A percentile compares a stretch with the other conserved stretches of the same genome.
Evolutionary conservation across 768 basidiomycete genomes (phyloP).

Genomic region (Porphyrellus cyaneotinctus): DNA sequence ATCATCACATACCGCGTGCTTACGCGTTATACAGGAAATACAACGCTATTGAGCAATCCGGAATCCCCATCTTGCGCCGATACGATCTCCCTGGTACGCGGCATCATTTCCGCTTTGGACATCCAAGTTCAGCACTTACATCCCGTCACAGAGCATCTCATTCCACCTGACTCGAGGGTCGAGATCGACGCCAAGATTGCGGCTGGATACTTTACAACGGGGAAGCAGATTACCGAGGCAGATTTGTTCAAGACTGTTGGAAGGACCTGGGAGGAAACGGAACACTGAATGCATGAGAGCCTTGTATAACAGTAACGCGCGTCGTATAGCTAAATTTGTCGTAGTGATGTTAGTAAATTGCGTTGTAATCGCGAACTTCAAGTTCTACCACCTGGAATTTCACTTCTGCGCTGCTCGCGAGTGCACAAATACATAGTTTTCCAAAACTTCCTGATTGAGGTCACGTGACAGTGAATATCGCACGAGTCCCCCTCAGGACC

Average conservation of each 20-base stretch:
- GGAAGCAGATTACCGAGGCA: constrained; percentile 69
- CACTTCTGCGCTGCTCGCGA: too few relatives aligned
- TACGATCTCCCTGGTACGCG: constrained; percentile 81
- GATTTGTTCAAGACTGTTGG: constrained; percentile 86
- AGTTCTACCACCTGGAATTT: too few relatives aligned
- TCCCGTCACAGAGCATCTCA: constrained; percentile 59
- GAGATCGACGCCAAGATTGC: constrained; percentile 98
- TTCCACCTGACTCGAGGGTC: constrained; percentile 85
- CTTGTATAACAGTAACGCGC: not conserved
- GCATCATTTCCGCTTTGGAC: too few relatives aligned
- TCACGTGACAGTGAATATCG: too few relatives aligned
- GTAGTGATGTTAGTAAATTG: constrained; percentile 1
- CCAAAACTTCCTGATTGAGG: too few relatives aligned
- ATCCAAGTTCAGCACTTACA: not conserved
- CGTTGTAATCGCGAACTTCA: too few relatives aligned
- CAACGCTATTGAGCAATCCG: constrained; percentile 86
- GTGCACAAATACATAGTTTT: too few relatives aligned
- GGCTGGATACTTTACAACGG: constrained; percentile 86
- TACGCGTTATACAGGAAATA: constrained; percentile 63
- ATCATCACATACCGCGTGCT: not conserved
- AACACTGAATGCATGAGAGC: constrained; percentile 46
- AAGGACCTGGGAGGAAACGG: constrained; percentile 85
- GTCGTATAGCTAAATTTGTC: not conserved
- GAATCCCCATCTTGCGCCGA: constrained; percentile 74
- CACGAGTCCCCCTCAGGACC: too few relatives aligned